Percentiles rank a stretch among this genome's conserved stretches.
These are phyloP conservation scores for Nigrospora sphaerica DNA, from an alignment of 2,329 filamentous ascomycete species.

Conservation along the genomic window DNA sequence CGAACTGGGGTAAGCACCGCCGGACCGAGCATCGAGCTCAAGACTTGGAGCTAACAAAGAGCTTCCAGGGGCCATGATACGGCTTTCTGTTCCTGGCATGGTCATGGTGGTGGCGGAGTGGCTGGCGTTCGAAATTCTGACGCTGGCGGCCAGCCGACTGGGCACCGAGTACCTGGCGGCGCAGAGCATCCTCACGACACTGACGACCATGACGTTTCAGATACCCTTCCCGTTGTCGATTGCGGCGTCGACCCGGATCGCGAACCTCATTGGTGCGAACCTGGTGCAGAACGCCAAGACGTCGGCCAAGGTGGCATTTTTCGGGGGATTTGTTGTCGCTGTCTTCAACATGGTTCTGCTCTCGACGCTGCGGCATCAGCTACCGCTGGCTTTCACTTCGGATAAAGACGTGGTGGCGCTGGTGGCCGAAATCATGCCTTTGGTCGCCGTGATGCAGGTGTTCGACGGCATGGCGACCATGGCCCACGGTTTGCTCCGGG, in stretches of 20 bases:
- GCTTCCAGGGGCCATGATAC: slow-evolving; percentile 62
- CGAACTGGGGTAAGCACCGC: slow-evolving; percentile 55
- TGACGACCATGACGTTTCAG: slow-evolving; percentile 78
- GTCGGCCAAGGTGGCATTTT: slow-evolving; percentile 68
- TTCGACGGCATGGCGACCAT: slow-evolving; percentile 76
- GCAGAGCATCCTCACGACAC: slow-evolving; percentile 75
- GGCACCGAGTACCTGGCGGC: slow-evolving; percentile 76
- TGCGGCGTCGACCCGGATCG: slow-evolving; percentile 79
- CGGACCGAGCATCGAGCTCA: background rate
- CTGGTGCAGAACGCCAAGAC: slow-evolving; percentile 74
- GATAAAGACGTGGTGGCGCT: slow-evolving; percentile 63
- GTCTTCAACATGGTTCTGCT: slow-evolving; percentile 71
- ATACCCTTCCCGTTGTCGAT: slow-evolving; percentile 89
- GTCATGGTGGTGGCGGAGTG: slow-evolving; percentile 94
- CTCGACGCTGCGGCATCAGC: slow-evolving; percentile 58
- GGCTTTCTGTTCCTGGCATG: slow-evolving; percentile 79
- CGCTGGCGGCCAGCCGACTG: slow-evolving; percentile 73
- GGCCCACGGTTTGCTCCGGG: slow-evolving; percentile 78
- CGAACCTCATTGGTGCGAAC: slow-evolving; percentile 85
- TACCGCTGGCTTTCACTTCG: slow-evolving; percentile 73
- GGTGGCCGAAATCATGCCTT: slow-evolving; percentile 63
- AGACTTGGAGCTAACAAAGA: slow-evolving; percentile 2
- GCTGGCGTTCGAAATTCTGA: slow-evolving; percentile 86
- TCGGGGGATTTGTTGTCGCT: slow-evolving; percentile 63
- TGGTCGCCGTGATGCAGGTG: slow-evolving; percentile 83